phyloP scores from a whole-genome alignment of 768 basidiomycete species.

The Trametes punicea region DNA sequence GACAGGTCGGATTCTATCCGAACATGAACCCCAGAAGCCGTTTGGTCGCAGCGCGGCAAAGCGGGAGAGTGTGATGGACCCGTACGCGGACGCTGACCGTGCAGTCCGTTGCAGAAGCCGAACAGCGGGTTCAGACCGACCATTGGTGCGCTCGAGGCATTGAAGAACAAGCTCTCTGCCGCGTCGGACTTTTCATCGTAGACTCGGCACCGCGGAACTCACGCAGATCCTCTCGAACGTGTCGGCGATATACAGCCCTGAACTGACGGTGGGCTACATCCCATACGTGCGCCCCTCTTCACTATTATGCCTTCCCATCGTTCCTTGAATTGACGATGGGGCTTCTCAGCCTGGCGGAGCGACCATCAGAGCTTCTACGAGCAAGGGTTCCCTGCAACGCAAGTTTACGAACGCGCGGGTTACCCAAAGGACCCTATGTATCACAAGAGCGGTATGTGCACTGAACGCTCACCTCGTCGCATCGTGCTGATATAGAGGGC shows the following conservation, averaged over 20 bases:
- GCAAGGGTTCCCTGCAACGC: constrained; percentile 80
- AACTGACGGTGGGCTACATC: constrained; percentile 65
- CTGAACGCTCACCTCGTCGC: neutral
- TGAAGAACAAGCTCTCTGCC: too few relatives aligned
- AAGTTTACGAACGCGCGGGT: constrained; percentile 85
- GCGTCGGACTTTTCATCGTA: too few relatives aligned
- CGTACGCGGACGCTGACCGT: too few relatives aligned
- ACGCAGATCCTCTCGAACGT: constrained; percentile 71
- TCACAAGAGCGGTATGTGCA: constrained; percentile 64
- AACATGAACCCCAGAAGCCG: too few relatives aligned
- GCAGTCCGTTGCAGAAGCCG: too few relatives aligned
- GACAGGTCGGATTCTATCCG: too few relatives aligned
- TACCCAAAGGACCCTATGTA: constrained; percentile 87
- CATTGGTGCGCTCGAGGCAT: too few relatives aligned
- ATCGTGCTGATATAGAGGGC: neutral
- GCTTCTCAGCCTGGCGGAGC: constrained; percentile 69
- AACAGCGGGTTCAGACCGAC: too few relatives aligned
- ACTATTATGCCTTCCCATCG: neutral
- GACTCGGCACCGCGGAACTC: constrained; percentile 76
- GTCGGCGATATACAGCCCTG: constrained; percentile 76
- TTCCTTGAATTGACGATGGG: neutral
- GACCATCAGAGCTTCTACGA: constrained; percentile 85
- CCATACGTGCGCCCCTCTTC: constrained; percentile 36
- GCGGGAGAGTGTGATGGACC: too few relatives aligned
- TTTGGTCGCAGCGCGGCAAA: too few relatives aligned